Evolutionary conservation across 371 early-diverging fungal genomes (phyloP), one percentile per base, ranked within the genome.

Genomic region (Globomyces sp.): DNA sequence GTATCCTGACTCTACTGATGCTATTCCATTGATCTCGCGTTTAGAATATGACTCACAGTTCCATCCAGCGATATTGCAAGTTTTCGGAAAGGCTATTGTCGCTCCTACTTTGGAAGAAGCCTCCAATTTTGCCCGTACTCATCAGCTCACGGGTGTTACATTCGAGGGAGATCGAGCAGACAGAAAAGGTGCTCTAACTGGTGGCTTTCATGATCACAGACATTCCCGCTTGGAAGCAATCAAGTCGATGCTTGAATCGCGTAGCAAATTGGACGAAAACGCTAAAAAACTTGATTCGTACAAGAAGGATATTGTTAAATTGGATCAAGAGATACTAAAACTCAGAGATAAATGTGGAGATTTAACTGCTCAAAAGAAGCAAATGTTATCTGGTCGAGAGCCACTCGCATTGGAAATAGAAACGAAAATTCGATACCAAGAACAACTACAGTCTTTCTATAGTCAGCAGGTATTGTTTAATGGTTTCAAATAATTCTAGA

Each of bases 151-250:
- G 6, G 91, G 90, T 0, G 92, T 98, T 9, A 97, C 97, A 0
- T 73, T 95, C 42, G 93, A 94, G 58, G 87, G 89, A 59, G 97
- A 96, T 71, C 90, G 93, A 24, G 92, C 93, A 3, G 98, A 97
- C 67, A 83, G 92, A 13, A 92, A 92, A 68, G 99, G 99, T 51
- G 92, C 93, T 1, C 80, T 99, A 42, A 87, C 90, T 36, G 99
- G 99, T 73, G 99, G 99, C 49, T 96, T 85, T 71, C 78, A 85
- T 53, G 96, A 93, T 71, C 78, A 76, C 41, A 83, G 86, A 37
- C 80, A 85, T 39, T 89, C 94, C 4, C 85, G 93, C n/a, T 74
- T 97, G 10, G 88, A 87, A 53, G 83, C 90, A 1, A 87, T 88
- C 46, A 83, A 86, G 58, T 9, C 68, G 41, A 47, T 70, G 65